Base-by-base conservation (phyloP, 2,329 filamentous ascomycete species). In the Colletotrichum horii region DNA sequence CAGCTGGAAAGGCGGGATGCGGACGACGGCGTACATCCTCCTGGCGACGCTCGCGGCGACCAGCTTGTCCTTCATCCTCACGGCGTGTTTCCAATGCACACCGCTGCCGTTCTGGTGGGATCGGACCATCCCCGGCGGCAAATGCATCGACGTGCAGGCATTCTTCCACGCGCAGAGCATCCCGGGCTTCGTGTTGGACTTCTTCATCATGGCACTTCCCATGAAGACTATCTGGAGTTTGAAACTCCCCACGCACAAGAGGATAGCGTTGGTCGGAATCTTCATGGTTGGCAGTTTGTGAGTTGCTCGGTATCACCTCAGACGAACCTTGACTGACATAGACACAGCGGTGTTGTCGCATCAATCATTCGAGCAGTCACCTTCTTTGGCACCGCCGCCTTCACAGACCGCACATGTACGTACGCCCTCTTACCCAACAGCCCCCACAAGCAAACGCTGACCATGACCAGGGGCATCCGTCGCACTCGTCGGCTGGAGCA, bases 91-190 rank as follows among this genome's bases (percentile, higher is more conserved):
- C 66, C 85, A 88, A 70, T 88, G 87, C 75, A 80, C 77, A 15
- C 85, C 85, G 2, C 76, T 87, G 24, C 78, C 79, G 11, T 80
- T 80, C 62, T 81, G 81, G 72, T 87, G 84, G 82, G 77, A 84
- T 11, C 66, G 32, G 16, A 73, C 76, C 1, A 30, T 81, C 4
- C 77, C 77, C 0, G 77, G 77, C 12, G 80, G 81, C 1, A 81
- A 80, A 9, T 87, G 86, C 55, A 80, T 87, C 52, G 77, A 83
- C 14, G 71, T 78, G 16, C 79, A 80, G 43, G 34, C 48, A 4
- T 83, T 82, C 67, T 83, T 80, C 38, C 79, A 81, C 43, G 78
- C 75, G 26, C 78, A 80, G 71, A 76, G 76, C 32, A 75, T 76
- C 34, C 74, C 74, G 19, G 74, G 79, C 3, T 74, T 81, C 55